A percentile compares a stretch with the other conserved stretches of the same genome.
Evolutionary conservation across 1,284 basidiomycete species (phyloP).

Genomic region (Cryptococcus wingfieldii): DNA sequence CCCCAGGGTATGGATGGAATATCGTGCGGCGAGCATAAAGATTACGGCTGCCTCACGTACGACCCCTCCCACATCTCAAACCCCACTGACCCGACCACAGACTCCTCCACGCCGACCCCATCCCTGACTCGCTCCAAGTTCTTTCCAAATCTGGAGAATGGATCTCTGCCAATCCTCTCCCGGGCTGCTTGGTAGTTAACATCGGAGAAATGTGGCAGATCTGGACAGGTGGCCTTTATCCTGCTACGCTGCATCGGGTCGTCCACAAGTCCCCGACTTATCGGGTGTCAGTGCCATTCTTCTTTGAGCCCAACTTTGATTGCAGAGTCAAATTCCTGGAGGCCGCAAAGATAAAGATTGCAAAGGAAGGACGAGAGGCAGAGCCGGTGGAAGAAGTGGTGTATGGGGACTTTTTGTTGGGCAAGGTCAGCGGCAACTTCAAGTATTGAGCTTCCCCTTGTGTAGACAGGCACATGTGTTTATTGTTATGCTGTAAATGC

Average conservation of each 20-base stretch:
- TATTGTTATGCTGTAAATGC: too few species aligned
- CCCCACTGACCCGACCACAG: slow-evolving; percentile 46
- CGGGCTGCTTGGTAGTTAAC: slow-evolving; percentile 65
- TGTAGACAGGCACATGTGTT: too few species aligned
- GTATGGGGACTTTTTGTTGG: slow-evolving; percentile 21
- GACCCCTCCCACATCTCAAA: slow-evolving; percentile 18
- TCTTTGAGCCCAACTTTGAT: slow-evolving; percentile 37
- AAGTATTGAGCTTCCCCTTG: slow-evolving; percentile 14
- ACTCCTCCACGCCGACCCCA: slow-evolving; percentile 73
- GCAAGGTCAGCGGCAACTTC: slow-evolving; percentile 26
- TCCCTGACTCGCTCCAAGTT: slow-evolving; percentile 72
- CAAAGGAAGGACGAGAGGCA: slow-evolving; percentile 12
- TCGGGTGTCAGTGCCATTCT: slow-evolving; percentile 34
- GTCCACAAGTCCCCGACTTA: slow-evolving; percentile 28
- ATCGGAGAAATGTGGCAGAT: slow-evolving; percentile 57
- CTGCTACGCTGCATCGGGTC: slow-evolving; percentile 33
- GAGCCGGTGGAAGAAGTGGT: slow-evolving; percentile 8
- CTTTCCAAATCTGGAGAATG: slow-evolving; percentile 56
- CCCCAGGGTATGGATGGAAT: slow-evolving; percentile 68
- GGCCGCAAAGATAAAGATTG: slow-evolving; percentile 21
- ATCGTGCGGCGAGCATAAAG: slow-evolving; percentile 82
- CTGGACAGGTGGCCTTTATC: slow-evolving; percentile 36
- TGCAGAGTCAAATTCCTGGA: slow-evolving; percentile 18
- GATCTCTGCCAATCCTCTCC: slow-evolving; percentile 68
- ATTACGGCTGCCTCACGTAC: slow-evolving; percentile 81